phyloP scores from a whole-genome alignment of 2,329 filamentous ascomycete species.

The Calonectria hawksworthii region DNA sequence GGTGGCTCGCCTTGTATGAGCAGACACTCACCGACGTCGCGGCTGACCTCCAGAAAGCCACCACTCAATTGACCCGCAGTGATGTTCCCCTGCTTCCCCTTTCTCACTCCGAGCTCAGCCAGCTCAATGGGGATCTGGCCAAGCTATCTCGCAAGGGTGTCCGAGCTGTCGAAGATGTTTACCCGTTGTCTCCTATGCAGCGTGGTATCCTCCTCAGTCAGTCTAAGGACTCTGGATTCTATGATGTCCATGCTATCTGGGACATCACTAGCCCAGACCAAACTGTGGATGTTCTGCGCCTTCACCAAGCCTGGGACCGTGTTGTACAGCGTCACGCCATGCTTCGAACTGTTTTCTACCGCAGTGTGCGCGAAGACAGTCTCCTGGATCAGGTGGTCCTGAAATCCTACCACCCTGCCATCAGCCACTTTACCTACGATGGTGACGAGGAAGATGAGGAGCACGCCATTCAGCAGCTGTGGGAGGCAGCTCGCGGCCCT shows the following conservation, averaged over 20 bases:
- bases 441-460: constrained; percentile 29
- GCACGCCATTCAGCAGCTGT: constrained; percentile 8
- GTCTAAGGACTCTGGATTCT: constrained; percentile 53
- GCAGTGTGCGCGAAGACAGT: constrained; percentile 58
- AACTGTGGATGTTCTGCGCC: constrained; percentile 34
- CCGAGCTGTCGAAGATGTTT: constrained; percentile 45
- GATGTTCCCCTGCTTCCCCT: constrained; percentile 53
- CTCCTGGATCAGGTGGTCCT: constrained; percentile 63
- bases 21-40: neutral
- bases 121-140: constrained; percentile 34
- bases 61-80: neutral
- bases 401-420: constrained; percentile 28
- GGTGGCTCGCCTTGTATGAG: neutral
- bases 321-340: constrained; percentile 58
- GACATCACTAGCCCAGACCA: constrained; percentile 39
- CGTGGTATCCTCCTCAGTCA: constrained; percentile 55
- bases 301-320: constrained; percentile 53
- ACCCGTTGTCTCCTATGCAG: constrained; percentile 56
- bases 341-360: constrained; percentile 62
- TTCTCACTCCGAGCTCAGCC: constrained; percentile 33
- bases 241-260: constrained; percentile 52
- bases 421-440: constrained; percentile 21
- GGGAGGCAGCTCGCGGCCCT: constrained; percentile 21
- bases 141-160: constrained; percentile 23
- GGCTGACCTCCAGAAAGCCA: neutral